Percentiles rank a stretch among this genome's conserved stretches.
Evolutionary conservation across 129 eudicot genomes (phyloP).

Genomic region (Flaveria linearis): DNA sequence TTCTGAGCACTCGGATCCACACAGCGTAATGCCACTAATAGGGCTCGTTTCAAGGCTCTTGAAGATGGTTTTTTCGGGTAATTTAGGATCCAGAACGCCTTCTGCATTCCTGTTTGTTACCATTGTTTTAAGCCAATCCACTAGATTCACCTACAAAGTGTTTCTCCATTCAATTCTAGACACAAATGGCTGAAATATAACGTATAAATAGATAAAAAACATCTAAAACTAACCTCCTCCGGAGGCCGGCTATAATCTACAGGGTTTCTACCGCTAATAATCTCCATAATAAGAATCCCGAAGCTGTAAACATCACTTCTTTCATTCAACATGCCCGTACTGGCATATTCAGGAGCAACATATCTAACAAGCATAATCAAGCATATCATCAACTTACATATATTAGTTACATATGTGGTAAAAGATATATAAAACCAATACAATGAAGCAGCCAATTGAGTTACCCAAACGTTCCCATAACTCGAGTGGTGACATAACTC

Average conservation of each 20-base stretch:
- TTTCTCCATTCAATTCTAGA: background rate
- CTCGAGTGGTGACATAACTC: conserved; percentile 47
- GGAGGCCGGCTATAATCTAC: conserved; percentile 90
- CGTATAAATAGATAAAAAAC: background rate
- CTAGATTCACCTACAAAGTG: conserved; percentile 66
- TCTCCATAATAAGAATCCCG: conserved; percentile 90
- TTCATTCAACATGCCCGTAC: conserved; percentile 94
- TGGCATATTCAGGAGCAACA: conserved; percentile 97
- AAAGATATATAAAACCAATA: background rate
- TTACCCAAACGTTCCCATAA: conserved; percentile 51
- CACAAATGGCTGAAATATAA: background rate
- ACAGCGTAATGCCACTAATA: conserved; percentile 84
- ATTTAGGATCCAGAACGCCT: conserved; percentile 82
- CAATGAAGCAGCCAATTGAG: background rate
- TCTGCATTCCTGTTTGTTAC: conserved; percentile 76
- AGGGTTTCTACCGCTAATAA: conserved; percentile 81
- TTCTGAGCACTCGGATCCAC: conserved; percentile 91
- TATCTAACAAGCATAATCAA: conserved; percentile 45
- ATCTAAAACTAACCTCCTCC: conserved; percentile 76
- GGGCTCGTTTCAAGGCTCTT: conserved; percentile 79
- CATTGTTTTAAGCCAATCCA: conserved; percentile 93
- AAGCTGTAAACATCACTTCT: conserved; percentile 93
- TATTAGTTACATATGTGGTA: background rate
- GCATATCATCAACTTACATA: background rate
- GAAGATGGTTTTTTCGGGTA: conserved; percentile 90